A percentile compares a stretch with the other conserved stretches of the same genome.
These are phyloP conservation scores for Penicillium digitatum DNA, from an alignment of 2,329 filamentous ascomycete species.

Conservation along the genomic window DNA sequence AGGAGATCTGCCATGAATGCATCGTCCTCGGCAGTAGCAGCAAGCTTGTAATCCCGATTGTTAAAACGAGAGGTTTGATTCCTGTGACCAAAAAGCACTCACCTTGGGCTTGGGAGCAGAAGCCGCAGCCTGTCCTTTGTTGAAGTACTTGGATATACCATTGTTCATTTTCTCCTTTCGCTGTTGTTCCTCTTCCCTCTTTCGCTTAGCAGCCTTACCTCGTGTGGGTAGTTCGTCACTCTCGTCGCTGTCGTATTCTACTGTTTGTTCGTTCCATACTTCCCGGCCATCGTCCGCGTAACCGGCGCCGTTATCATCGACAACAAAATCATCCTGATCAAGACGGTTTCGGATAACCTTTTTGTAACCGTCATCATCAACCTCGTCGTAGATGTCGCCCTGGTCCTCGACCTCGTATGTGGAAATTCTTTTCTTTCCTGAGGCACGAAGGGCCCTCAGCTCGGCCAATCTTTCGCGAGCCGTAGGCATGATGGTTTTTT, in stretches of 20 bases:
- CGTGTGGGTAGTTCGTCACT: conserved; percentile 65
- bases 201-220: conserved; percentile 70
- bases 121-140: conserved; percentile 58
- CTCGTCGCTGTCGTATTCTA: conserved; percentile 55
- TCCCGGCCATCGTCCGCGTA: conserved; percentile 94
- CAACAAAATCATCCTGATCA: conserved; percentile 94
- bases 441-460: conserved; percentile 75
- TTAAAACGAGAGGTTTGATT: conserved; percentile 2
- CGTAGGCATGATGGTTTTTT: conserved; percentile 30
- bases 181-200: conserved; percentile 79
- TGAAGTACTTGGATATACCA: conserved; percentile 94
- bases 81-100: conserved; percentile 19
- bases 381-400: conserved; percentile 84
- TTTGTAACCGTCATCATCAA: conserved; percentile 96
- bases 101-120: conserved; percentile 76
- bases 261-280: conserved; percentile 76
- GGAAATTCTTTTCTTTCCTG: conserved; percentile 87
- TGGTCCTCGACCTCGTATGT: conserved; percentile 83
- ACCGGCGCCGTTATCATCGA: conserved; percentile 95
- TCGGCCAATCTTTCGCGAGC: conserved; percentile 55
- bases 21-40: conserved; percentile 80
- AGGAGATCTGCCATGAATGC: conserved; percentile 82
- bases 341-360: conserved; percentile 85
- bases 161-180: conserved; percentile 83
- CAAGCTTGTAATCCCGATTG: conserved; percentile 50